A percentile compares a stretch with the other conserved stretches of the same genome.
Evolutionary conservation across 1,284 basidiomycete genomes (phyloP).

Genomic region (Tremellales sp.): DNA sequence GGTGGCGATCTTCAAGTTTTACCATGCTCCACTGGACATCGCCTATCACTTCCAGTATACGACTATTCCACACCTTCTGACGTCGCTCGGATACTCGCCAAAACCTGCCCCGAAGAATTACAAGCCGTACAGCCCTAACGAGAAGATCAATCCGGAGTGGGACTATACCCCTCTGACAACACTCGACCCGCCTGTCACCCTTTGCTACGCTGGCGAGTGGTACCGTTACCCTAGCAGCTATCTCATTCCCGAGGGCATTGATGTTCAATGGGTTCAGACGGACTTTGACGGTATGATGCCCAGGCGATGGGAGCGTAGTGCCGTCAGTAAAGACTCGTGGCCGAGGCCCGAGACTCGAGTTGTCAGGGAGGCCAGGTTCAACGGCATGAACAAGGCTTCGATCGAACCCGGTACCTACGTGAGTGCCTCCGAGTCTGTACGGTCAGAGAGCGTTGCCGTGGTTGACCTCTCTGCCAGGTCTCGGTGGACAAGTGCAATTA

Average conservation of each 20-base stretch:
- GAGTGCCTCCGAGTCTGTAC: slow-evolving; percentile 49
- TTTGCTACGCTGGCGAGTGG: slow-evolving; percentile 96
- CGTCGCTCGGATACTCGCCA: slow-evolving; percentile 61
- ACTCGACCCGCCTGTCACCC: slow-evolving; percentile 59
- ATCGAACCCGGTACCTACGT: slow-evolving; percentile 72
- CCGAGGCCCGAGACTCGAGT: slow-evolving; percentile 63
- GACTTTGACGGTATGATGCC: slow-evolving; percentile 88
- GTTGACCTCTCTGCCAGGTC: not conserved
- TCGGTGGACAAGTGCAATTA: slow-evolving; percentile 81
- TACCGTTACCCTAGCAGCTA: slow-evolving; percentile 89
- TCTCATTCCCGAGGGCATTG: slow-evolving; percentile 75
- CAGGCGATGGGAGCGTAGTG: slow-evolving; percentile 48
- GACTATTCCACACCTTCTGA: slow-evolving; percentile 77
- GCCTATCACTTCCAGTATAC: slow-evolving; percentile 66
- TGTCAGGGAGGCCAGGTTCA: slow-evolving; percentile 62
- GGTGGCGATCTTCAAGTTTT: slow-evolving; percentile 78
- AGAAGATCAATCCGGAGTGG: slow-evolving; percentile 57
- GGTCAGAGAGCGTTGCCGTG: not conserved
- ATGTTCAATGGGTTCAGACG: slow-evolving; percentile 81
- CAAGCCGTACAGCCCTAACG: slow-evolving; percentile 31
- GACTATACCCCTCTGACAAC: slow-evolving; percentile 66
- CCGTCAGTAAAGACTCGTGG: slow-evolving; percentile 51
- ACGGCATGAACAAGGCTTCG: slow-evolving; percentile 77
- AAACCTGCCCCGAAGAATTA: slow-evolving; percentile 33
- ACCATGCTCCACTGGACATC: slow-evolving; percentile 81